Base-by-base conservation (phyloP, 2,329 filamentous ascomycete genomes). In the Exophiala dermatitidis region DNA sequence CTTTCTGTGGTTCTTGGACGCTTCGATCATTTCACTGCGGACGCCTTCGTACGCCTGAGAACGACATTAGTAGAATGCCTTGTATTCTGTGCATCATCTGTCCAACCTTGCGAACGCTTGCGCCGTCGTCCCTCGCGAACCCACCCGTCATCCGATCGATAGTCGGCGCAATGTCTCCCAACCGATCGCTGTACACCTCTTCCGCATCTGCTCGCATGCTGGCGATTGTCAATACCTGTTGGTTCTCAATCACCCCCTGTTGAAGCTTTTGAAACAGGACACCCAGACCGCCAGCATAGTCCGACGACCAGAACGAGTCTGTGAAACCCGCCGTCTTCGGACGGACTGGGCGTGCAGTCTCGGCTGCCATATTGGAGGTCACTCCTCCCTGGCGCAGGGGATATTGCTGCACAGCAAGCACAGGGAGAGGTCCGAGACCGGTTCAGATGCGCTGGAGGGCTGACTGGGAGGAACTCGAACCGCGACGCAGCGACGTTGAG, bases 261-360 rank as follows among this genome's bases (percentile, higher is more conserved):
- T 97, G 90, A 52, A 98, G 84, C 77, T 98, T 98, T 70, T 84
- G 84, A 67, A 97, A 98, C 61, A 98, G 81, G 60, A 97, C 90
- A 51, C 91, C 90, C 62, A 98, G 81, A 59, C 93, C 90, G 77
- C 88, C 90, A 69, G 91, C 91, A 78, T 97, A 97, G 79, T 98
- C 93, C 69, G 83, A 82, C 58, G 93, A 95, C 93, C 93, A 98
- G 75, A 98, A 97, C 47, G 90, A 95, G 74, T 91, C 89, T 63
- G 90, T 84, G 73, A 98, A 97, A 65, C 88, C 82, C 63, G 87
- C 86, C 87, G 91, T 91, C 69, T 71, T 82, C 66, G 58, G 50
- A 49, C 55, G 42, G 7, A 45, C 42, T 5, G 55, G 12, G 7
- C 51, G 51, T 38, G 45, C 30, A 36, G 19, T 48, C 38, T 57